A percentile compares a stretch with the other conserved stretches of the same genome.
Evolutionary conservation across 2,329 filamentous ascomycete species (phyloP).

Genomic region (Ilyonectria mors-panacis): DNA sequence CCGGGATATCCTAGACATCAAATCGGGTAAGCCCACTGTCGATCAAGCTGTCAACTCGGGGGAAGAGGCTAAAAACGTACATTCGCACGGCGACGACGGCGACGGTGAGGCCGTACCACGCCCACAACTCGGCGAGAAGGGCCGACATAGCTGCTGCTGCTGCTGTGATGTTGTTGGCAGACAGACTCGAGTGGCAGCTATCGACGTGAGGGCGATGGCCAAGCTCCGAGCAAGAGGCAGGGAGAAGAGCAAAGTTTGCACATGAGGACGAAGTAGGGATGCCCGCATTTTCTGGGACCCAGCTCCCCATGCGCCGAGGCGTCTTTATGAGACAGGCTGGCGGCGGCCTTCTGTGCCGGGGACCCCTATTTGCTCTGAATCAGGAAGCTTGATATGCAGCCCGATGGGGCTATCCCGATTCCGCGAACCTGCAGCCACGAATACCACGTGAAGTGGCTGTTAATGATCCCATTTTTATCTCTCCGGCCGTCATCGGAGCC

Average conservation of each 20-base stretch:
- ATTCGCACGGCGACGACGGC: conserved; percentile 56
- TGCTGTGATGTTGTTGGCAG: conserved; percentile 5
- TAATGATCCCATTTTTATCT: not conserved
- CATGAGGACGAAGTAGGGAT: not conserved
- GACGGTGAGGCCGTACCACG: conserved; percentile 58
- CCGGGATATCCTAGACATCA: conserved; percentile 52
- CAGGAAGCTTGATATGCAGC: not conserved
- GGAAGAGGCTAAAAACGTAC: conserved; percentile 48
- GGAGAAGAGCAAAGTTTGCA: not conserved
- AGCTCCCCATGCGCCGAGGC: not conserved
- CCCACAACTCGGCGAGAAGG: conserved; percentile 57
- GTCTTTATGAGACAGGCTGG: not conserved
- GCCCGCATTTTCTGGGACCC: not conserved
- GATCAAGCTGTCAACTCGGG: not conserved
- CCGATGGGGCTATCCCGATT: not conserved
- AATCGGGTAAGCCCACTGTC: conserved; percentile 10
- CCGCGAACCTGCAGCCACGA: not conserved
- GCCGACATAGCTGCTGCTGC: conserved; percentile 42
- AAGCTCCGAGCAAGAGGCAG: not conserved
- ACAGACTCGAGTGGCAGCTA: too few relatives aligned
- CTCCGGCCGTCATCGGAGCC: not conserved
- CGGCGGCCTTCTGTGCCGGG: not conserved
- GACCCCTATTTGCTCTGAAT: not conserved
- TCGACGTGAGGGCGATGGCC: not conserved
- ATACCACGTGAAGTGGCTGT: not conserved